phyloP scores from a whole-genome alignment of 305 asterid species.

The Fraxinus sp. region DNA sequence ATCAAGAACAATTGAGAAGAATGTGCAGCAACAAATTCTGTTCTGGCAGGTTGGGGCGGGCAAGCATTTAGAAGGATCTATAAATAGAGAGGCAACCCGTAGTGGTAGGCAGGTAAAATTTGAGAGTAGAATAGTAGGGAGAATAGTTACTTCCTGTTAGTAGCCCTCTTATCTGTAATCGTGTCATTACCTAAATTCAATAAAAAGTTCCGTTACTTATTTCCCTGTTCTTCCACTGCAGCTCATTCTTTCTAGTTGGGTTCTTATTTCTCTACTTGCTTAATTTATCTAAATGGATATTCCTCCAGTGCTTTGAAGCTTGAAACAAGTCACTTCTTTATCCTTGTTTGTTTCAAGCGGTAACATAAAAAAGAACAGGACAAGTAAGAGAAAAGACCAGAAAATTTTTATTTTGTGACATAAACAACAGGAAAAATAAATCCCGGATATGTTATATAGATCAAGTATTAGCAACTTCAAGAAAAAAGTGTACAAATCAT shows the following conservation, averaged over 20 bases:
- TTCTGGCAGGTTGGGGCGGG: neutral
- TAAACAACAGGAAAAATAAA: neutral
- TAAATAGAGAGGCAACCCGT: neutral
- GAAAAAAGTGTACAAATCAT: conserved; percentile 14
- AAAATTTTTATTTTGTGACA: neutral
- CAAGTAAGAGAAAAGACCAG: neutral
- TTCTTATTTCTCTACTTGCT: neutral
- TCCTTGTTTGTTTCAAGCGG: neutral
- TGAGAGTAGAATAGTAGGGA: neutral
- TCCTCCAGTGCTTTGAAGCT: neutral
- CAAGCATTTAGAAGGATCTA: neutral
- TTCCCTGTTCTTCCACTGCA: neutral
- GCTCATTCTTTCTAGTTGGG: neutral
- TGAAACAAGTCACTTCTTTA: neutral
- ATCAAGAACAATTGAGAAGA: neutral
- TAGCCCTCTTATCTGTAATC: neutral
- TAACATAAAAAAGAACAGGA: neutral
- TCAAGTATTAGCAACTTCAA: conserved; percentile 8
- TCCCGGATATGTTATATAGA: neutral
- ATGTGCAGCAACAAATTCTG: neutral
- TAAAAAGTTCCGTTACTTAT: neutral
- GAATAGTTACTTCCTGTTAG: neutral
- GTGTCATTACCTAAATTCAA: neutral
- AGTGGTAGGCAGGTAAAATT: neutral
- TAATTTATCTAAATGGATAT: neutral